Base-by-base conservation (phyloP, 2,329 filamentous ascomycete species). In the Coniochaeta hoffmannii region DNA sequence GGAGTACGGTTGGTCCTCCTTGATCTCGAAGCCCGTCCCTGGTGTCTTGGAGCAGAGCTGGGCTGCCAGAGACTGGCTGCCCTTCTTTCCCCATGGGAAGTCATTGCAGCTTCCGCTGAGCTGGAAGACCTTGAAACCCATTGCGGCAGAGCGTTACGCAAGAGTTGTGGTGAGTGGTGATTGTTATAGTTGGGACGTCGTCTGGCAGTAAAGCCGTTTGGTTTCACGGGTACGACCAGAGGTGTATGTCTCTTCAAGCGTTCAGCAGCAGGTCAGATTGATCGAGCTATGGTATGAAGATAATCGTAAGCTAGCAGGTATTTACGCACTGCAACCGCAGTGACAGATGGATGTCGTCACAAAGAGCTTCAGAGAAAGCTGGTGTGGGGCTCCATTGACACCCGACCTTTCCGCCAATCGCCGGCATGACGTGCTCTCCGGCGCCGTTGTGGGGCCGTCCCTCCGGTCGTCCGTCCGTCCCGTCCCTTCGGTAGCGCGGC, bases 71-170 rank as follows among this genome's bases (percentile, higher is more conserved):
- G 87, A 90, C 2, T 85, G 68, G 14, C 75, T 77, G 28, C 87
- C 87, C 62, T 80, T 76, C 66, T 84, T 88, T 2, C 88, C 88
- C 87, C 87, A 91, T 11, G 80, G 76, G 60, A 89, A 89, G 61
- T 85, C 76, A 69, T 85, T 76, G 63, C 73, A 75, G 22, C 69
- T 71, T 53, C 75, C 74, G 56, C 66, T 67, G n/a, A 79, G 68
- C 61, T 77, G 75, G 58, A 78, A 76, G 4, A 78, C 69, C 28
- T 63, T 46, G 41, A 26, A 46, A 15, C 41, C 41, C 41, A 46
- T 46, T n/a, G n/a, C n/a, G n/a, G n/a, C n/a, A n/a, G n/a, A n/a
- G n/a, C n/a, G n/a, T 12, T 32, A 7, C 7, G 30, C 30, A 8
- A 12, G 30, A 32, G 30, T 32, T 7, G 30, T 32, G 30, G 30